Evolutionary conservation across 805 yeast genomes (phyloP), one percentile per base, ranked within the genome.

Genomic region (Blastobotrys attinorum): DNA sequence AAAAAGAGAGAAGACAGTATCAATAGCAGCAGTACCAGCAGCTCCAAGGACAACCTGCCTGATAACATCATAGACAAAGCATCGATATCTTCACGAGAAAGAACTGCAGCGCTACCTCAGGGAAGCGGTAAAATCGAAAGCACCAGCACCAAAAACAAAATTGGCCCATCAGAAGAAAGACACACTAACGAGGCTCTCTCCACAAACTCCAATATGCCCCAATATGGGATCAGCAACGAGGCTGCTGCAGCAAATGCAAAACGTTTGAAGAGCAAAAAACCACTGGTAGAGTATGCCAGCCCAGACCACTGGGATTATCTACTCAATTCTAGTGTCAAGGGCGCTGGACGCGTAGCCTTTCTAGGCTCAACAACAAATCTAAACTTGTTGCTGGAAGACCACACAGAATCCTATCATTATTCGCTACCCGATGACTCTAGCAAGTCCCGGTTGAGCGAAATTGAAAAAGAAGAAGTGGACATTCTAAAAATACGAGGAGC

Each of bases 401-500:
- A 71, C 39, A 55, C 52, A 22, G 80, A 76, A 52, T 61, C 71
- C 20, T 70, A 65, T 51, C 63, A 73, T 33, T 52, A 52, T 37
- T 53, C 62, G 11, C 46, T 57, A 11, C 56, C 60, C 3, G 53
- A 45, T 8, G 42, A 40, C 27, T 32, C 44, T 11, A 47, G 50
- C 3, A 25, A 47, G 39, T 64, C 46, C 37, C 49, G 59, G 20
- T 45, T 57, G 37, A 56, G 56, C 40, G 59, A 54, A 22, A 49
- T 69, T 11, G 83, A 78, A 53, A 69, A 76, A 2, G 81, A 75
- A 21, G 89, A 83, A 50, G 66, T 81, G 54, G 81, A 79, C 55
- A 72, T 80, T 35, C 65, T 84, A 48, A 72, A 77, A 52, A 54
- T 77, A 45, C 66, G 79, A 45, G 90, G 89, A 4, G 86, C 89